These are phyloP conservation scores for Lactifluus rugatus DNA, from an alignment of 768 basidiomycete genomes.

Conservation along the genomic window DNA sequence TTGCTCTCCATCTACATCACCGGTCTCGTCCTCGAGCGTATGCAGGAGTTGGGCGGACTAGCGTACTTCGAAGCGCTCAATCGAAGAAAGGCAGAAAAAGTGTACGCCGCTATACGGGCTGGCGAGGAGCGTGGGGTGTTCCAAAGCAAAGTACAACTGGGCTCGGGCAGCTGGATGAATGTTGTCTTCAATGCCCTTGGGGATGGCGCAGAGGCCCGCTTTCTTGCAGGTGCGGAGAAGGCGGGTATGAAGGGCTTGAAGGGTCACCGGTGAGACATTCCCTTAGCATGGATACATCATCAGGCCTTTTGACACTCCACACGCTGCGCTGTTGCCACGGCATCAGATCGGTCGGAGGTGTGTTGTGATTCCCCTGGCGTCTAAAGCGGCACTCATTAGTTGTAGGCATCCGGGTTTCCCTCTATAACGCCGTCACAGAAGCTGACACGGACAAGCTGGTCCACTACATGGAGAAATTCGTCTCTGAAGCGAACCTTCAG, in stretches of 20 bases:
- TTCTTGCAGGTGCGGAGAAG: constrained; percentile 72
- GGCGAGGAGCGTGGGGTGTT: constrained; percentile 67
- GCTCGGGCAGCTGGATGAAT: constrained; percentile 92
- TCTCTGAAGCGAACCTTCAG: constrained; percentile 17
- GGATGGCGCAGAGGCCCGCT: constrained; percentile 62
- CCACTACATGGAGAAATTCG: constrained; percentile 50
- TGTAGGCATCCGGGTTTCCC: constrained; percentile 66
- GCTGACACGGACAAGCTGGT: constrained; percentile 56
- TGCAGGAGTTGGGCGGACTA: constrained; percentile 55
- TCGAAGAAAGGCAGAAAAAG: constrained; percentile 58
- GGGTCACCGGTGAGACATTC: constrained; percentile 69
- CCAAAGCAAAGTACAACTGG: constrained; percentile 58
- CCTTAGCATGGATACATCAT: not conserved
- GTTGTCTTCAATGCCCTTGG: constrained; percentile 73
- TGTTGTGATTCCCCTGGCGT: not conserved
- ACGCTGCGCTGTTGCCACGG: not conserved
- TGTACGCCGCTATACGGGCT: constrained; percentile 64
- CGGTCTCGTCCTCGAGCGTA: constrained; percentile 71
- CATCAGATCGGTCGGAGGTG: constrained; percentile 19
- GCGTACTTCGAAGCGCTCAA: constrained; percentile 57
- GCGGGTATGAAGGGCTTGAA: constrained; percentile 78
- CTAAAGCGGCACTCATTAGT: not conserved
- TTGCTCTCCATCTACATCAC: constrained; percentile 87
- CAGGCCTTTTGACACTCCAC: not conserved
- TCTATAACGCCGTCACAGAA: constrained; percentile 84